Base-by-base conservation (phyloP, 2,329 filamentous ascomycete species). In the Didymosphaeria variabile region DNA sequence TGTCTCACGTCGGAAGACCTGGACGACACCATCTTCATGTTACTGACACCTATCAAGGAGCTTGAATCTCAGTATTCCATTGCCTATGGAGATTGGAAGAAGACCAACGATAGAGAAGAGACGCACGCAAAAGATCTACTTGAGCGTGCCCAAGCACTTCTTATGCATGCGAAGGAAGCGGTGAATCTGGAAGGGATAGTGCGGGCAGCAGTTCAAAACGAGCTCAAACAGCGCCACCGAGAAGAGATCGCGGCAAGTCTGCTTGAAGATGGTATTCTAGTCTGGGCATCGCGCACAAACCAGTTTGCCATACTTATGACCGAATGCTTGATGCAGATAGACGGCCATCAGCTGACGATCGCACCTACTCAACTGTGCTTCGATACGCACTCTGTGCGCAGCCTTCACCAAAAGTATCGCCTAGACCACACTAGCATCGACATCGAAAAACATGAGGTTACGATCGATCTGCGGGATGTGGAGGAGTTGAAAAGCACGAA, bases 231-330 rank as follows among this genome's bases (percentile, higher is more conserved):
- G 19, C n/a, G 17, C 10, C n/a, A 32, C 26, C 47, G 17, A 6
- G 29, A 50, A n/a, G 9, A 52, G 8, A 8, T 23, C 9, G 49
- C 49, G 19, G 13, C 3, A 2, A 52, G 10, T 13, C 17, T 52
- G 15, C 49, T 52, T 5, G 2, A 36, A 23, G 49, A 52, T 15
- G 49, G 49, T 13, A 38, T 52, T 1, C 9, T 21, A 6, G 19
- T 52, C 19, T 52, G 49, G 49, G 32, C 38, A 1, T 38, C 31
- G 6, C 32, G 21, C 19, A 23, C 17, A 19, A 52, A 52, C n/a
- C 8, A 38, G 3, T 36, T 52, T 32, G 49, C 32, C 49, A 52
- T 15, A 23, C 49, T 38, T 5, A 52, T 52, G 49, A 52, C 49
- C 31, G 29, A 52, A 38, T 23, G 29, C n/a, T 23, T 19, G 32